Percentiles rank a stretch among this genome's conserved stretches.
Conservation (phyloP, 2,329 filamentous ascomycete species). For the Podosphaera fusca region DNA sequence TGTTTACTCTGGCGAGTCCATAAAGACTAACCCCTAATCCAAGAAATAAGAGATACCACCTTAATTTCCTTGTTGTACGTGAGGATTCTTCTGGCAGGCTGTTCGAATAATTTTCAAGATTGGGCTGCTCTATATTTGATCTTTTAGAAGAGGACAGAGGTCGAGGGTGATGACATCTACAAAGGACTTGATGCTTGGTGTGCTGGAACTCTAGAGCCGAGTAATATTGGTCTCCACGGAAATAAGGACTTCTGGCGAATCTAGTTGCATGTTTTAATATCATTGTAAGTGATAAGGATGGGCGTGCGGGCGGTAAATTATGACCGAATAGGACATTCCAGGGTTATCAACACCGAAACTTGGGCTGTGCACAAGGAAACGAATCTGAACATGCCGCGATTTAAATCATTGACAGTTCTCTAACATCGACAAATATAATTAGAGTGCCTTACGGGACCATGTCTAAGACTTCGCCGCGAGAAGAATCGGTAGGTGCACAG, state of each 20-base stretch:
- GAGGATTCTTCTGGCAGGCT: conserved; percentile 31
- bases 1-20: conserved; percentile 39
- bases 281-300: neutral
- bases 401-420: neutral
- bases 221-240: conserved; percentile 2
- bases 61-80: conserved; percentile 33
- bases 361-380: neutral
- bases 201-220: neutral
- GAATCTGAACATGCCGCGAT: neutral
- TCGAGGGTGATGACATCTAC: conserved; percentile 6
- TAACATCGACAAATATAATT: neutral
- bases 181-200: neutral
- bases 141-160: conserved; percentile 12
- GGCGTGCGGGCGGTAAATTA: neutral
- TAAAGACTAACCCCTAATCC: conserved; percentile 45
- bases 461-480: neutral
- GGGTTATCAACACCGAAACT: neutral
- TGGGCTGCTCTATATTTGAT: conserved; percentile 7
- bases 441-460: neutral
- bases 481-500: neutral
- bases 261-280: neutral
- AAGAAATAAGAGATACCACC: conserved; percentile 52
- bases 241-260: neutral
- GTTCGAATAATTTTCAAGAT: conserved; percentile 15
- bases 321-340: neutral